Percentiles rank a stretch among this genome's conserved stretches.
Conservation (phyloP, 768 basidiomycete genomes). For the Epithele typhae region DNA sequence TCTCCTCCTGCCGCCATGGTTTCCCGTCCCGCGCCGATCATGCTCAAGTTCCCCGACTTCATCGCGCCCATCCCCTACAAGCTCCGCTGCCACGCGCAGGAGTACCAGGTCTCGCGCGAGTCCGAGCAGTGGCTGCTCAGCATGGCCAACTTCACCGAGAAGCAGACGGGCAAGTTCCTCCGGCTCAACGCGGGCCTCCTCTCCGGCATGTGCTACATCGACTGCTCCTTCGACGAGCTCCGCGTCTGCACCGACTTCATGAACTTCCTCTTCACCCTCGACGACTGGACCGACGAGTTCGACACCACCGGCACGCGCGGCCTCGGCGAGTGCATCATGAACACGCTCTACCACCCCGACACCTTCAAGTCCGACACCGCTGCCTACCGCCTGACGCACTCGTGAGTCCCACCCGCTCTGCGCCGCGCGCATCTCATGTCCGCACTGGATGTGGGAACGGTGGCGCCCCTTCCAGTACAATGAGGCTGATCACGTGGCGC, state of each 20-base stretch:
- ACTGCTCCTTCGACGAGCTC: constrained; percentile 49
- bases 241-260: constrained; percentile 67
- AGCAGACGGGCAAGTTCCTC: constrained; percentile 34
- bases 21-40: constrained; percentile 4
- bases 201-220: constrained; percentile 60
- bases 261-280: constrained; percentile 41
- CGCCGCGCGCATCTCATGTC: not conserved
- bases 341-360: constrained; percentile 24
- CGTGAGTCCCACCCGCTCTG: constrained; percentile 9
- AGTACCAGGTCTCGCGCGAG: constrained; percentile 31
- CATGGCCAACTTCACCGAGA: constrained; percentile 27
- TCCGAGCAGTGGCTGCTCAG: constrained; percentile 34
- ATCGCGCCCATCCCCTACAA: constrained; percentile 36
- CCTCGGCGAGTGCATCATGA: constrained; percentile 26
- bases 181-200: constrained; percentile 65
- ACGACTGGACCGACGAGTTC: constrained; percentile 39
- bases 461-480: not conserved
- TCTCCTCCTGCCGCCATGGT: not conserved
- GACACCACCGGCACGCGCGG: constrained; percentile 16
- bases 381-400: constrained; percentile 15
- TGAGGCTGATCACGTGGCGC: constrained; percentile 1
- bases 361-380: constrained; percentile 24
- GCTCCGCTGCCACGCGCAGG: constrained; percentile 29
- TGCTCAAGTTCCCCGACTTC: constrained; percentile 37
- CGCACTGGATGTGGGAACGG: too few species aligned